Conservation (phyloP, 768 basidiomycete genomes). For the Mrakia frigida region DNA sequence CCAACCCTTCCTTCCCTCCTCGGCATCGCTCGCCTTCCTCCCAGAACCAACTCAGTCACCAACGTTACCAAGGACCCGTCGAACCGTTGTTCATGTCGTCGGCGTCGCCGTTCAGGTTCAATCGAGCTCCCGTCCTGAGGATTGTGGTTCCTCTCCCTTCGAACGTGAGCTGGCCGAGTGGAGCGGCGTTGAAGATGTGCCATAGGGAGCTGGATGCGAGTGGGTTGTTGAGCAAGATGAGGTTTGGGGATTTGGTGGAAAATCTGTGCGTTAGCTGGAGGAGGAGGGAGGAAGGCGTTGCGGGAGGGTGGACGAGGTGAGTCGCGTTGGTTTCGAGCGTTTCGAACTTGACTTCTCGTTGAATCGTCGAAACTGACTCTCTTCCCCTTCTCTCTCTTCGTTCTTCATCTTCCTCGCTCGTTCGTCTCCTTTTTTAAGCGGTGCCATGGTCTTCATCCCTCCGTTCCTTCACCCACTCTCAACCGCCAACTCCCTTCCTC, state of each 20-base stretch:
- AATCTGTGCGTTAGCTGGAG: constrained; percentile 16
- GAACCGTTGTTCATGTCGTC: constrained; percentile 25
- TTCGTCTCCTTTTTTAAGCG: neutral
- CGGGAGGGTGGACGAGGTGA: neutral
- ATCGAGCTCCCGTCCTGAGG: constrained; percentile 24
- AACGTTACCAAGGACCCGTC: neutral
- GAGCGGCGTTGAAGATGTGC: constrained; percentile 29
- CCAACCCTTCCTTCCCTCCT: neutral
- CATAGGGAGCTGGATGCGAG: constrained; percentile 18
- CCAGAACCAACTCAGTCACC: no score
- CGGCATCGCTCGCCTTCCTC: no score
- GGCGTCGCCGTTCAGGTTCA: constrained; percentile 8
- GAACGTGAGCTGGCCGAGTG: constrained; percentile 21
- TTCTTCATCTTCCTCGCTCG: neutral
- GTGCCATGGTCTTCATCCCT: constrained; percentile 29
- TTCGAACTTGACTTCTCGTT: no score
- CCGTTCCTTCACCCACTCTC: constrained; percentile 31
- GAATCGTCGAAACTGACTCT: no score
- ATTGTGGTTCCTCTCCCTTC: constrained; percentile 26
- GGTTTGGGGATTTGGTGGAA: constrained; percentile 27
- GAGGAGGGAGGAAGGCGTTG: neutral
- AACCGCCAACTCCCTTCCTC: neutral
- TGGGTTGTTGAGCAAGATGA: constrained; percentile 26
- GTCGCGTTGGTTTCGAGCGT: neutral
- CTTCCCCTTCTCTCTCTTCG: no score